A percentile compares a stretch with the other conserved stretches of the same genome.
Evolutionary conservation across 2,329 filamentous ascomycete genomes (phyloP).

Genomic region (Metarhizium brunneum): DNA sequence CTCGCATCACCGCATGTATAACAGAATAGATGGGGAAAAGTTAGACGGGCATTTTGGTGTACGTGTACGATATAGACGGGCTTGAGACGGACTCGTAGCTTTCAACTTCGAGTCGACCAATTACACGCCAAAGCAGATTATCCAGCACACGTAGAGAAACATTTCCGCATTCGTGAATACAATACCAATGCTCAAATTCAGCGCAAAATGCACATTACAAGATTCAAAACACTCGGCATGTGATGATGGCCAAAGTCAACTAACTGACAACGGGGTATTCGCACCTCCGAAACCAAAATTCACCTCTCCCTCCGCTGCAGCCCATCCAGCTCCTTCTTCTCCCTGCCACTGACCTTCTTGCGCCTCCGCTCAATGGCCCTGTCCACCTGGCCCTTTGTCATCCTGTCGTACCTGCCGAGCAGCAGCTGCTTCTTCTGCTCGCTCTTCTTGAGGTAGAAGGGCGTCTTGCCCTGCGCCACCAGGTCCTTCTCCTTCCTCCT

Average conservation of each 20-base stretch:
- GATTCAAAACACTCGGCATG: too few relatives aligned
- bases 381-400: conserved; percentile 80
- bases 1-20: background rate
- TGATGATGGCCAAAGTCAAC: too few relatives aligned
- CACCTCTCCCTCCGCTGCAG: conserved; percentile 19
- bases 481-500: conserved; percentile 74
- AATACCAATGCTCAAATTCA: too few relatives aligned
- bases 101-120: too few relatives aligned
- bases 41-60: too few relatives aligned
- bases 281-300: background rate
- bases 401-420: conserved; percentile 66
- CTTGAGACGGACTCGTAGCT: too few relatives aligned
- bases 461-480: conserved; percentile 79
- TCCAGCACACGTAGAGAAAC: too few relatives aligned
- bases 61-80: too few relatives aligned
- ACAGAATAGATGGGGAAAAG: background rate
- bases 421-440: conserved; percentile 84
- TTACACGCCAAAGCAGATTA: too few relatives aligned
- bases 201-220: too few relatives aligned
- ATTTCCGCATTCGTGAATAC: too few relatives aligned
- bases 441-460: conserved; percentile 86
- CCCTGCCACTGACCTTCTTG: conserved; percentile 82
- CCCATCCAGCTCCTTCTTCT: conserved; percentile 62
- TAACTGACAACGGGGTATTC: too few relatives aligned
- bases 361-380: conserved; percentile 75